phyloP scores from a whole-genome alignment of 305 asterid species.

The Fraxinus greggii region DNA sequence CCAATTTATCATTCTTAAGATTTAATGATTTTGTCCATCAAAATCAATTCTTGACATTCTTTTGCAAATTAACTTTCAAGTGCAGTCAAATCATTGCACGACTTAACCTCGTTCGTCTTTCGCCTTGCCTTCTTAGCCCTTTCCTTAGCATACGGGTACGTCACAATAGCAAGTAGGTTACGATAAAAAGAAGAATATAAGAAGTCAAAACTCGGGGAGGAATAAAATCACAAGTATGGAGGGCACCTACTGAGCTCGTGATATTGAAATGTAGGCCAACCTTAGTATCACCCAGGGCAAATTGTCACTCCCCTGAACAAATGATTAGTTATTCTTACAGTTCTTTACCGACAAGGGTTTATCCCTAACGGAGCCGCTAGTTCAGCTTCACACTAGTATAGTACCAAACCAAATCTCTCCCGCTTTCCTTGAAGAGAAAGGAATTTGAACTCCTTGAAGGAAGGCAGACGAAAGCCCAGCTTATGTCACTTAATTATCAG shows the following conservation, averaged over 20 bases:
- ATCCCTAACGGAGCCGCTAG: not conserved
- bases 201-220: not conserved
- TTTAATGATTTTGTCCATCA: not conserved
- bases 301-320: not conserved
- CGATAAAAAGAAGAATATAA: not conserved
- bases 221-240: no score
- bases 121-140: not conserved
- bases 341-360: not conserved
- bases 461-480: no score
- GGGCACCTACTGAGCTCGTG: no score
- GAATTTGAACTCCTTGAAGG: no score
- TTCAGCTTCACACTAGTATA: not conserved
- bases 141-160: not conserved
- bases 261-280: no score
- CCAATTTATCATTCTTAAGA: no score
- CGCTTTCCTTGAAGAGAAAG: no score
- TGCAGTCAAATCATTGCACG: not conserved
- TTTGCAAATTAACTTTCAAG: not conserved
- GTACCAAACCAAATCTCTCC: not conserved
- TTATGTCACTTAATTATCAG: no score
- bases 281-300: not conserved
- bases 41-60: not conserved
- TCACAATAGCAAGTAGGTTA: not conserved
- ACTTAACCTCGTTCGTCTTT: not conserved
- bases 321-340: not conserved